Percentiles rank a stretch among this genome's conserved stretches.
Evolutionary conservation across 2,329 filamentous ascomycete genomes (phyloP).

Genomic region (Cyphellophora europaea): DNA sequence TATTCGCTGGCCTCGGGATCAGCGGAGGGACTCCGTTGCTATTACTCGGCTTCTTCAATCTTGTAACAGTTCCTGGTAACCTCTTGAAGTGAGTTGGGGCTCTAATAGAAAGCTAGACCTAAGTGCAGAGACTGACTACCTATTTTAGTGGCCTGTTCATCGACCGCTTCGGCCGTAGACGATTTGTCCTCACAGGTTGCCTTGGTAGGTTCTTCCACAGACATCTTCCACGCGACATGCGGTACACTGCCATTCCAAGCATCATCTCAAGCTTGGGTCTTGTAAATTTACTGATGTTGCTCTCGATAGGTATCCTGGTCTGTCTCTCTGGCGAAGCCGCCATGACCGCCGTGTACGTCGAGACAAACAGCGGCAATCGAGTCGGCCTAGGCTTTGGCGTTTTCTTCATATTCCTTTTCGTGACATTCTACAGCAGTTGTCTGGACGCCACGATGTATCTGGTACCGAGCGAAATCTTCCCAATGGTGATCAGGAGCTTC

Average conservation of each 20-base stretch:
- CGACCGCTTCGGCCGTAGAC: slow-evolving; percentile 29
- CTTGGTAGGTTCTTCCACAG: slow-evolving; percentile 26
- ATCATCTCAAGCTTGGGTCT: slow-evolving; percentile 5
- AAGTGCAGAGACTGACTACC: no score
- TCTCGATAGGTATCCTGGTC: slow-evolving; percentile 4
- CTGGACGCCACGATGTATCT: slow-evolving; percentile 15
- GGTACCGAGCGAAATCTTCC: slow-evolving; percentile 17
- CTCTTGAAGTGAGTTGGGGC: no score
- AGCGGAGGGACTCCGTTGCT: neutral
- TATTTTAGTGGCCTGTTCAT: slow-evolving; percentile 27
- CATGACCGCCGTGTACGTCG: slow-evolving; percentile 3
- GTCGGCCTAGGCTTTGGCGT: slow-evolving; percentile 5
- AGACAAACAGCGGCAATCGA: slow-evolving; percentile 4
- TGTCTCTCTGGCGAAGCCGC: slow-evolving; percentile 3
- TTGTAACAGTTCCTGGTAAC: slow-evolving; percentile 1
- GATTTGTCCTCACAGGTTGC: slow-evolving; percentile 33
- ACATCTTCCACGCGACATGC: slow-evolving; percentile 1
- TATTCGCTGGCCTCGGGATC: slow-evolving; percentile 2
- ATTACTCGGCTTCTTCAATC: slow-evolving; percentile 3
- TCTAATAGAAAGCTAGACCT: no score
- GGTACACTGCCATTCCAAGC: slow-evolving; percentile 1
- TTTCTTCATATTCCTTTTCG: slow-evolving; percentile 12
- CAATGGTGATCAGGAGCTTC: slow-evolving; percentile 14
- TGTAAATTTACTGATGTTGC: slow-evolving; percentile 1
- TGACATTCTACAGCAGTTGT: slow-evolving; percentile 4